phyloP scores from a whole-genome alignment of 441 rosid genomes.

The Melastoma candidum region DNA sequence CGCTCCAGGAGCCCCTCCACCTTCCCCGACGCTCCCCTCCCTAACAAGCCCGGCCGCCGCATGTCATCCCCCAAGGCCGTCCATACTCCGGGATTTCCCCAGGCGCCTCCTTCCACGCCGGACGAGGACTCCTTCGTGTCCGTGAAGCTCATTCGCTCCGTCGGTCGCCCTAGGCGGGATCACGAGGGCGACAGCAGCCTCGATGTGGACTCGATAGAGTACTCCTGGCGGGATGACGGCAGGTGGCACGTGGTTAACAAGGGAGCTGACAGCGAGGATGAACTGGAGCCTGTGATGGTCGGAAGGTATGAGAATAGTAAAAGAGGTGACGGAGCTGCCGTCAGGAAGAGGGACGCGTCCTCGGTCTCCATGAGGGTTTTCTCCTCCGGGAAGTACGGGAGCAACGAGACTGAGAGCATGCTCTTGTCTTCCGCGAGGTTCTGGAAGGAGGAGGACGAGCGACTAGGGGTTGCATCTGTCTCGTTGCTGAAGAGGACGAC shows the following conservation, averaged over 20 bases:
- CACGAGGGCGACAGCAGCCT: not conserved
- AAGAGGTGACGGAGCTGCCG: not conserved
- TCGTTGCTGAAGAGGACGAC: slow-evolving; percentile 4
- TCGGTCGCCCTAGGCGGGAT: not conserved
- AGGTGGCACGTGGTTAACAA: not conserved
- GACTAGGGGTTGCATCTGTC: not conserved
- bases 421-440: slow-evolving; percentile 6
- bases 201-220: not conserved
- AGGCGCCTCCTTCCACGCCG: no score
- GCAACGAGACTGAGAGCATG: slow-evolving; percentile 5
- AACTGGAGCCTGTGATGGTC: not conserved
- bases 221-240: slow-evolving; percentile 1
- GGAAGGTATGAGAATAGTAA: not conserved
- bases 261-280: not conserved
- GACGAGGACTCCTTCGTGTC: not conserved
- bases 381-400: not conserved
- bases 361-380: not conserved
- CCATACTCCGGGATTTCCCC: no score
- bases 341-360: not conserved
- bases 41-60: no score
- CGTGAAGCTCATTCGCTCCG: not conserved
- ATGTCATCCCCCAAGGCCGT: no score
- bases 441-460: not conserved
- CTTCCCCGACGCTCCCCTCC: no score
- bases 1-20: no score